Evolutionary conservation across 23 red algal species (phyloP), one percentile per base, ranked within the genome.

Genomic region (Gracilaria caudata): DNA sequence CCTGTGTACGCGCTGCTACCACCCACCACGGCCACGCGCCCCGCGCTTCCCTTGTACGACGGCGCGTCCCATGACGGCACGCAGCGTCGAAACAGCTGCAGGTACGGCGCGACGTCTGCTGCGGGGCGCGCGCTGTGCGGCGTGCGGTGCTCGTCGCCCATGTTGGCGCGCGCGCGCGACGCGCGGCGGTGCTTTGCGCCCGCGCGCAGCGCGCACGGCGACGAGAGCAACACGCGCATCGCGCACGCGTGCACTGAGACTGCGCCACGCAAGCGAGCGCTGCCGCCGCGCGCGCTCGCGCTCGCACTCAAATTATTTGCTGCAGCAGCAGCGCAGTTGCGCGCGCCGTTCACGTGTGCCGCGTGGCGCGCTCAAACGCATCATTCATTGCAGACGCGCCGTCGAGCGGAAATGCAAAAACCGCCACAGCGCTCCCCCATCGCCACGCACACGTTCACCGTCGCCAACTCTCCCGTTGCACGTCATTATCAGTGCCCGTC

Each of bases 1-100:
- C 96, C 96, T 9, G 92, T 84, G 81, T 98, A 98, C 55, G 87
- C 93, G 16, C 38, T 36, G 65, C 84, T 90, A 2, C 96, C 96
- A 57, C 96, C 96, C n/a, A 98, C 35, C 5, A 98, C 89, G 26
- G 78, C 83, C 3, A 98, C 55, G 8, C 88, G 63, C 9, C 96
- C 96, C 47, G 57, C 46, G 41, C 68, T 46, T 5, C 96, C 96
- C 79, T 98, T 98, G 86, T 98, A 83, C 17, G 39, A 51, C 21
- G 7, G 34, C 3, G 49, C 83, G 46, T 68, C 77, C 71, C 82
- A 40, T 1, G 37, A 1, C 76, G 87, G 87, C 34, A 64, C 84
- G 26, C 37, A 34, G 4, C 16, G 13, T 1, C 58, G 23, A 28
- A 83, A 75, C 28, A 14, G 0, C 61, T 4, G 14, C 61, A 66